Conservation (phyloP, 2,329 filamentous ascomycete genomes). For the Sporothrix brasiliensis region DNA sequence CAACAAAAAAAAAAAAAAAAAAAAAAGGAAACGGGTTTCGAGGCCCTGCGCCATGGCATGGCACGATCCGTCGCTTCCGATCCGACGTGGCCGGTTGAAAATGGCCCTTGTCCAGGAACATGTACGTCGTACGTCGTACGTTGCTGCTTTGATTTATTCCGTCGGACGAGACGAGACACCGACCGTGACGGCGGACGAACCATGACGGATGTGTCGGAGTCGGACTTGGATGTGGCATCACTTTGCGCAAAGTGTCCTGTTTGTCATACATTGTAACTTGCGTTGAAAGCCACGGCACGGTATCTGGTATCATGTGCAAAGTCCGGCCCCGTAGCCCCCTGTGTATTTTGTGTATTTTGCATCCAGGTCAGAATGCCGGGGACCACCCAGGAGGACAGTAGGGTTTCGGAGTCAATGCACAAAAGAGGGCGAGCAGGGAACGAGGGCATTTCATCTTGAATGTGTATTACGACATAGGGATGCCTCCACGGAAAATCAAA, state of each 20-base stretch:
- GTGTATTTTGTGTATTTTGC: background rate
- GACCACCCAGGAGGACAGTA: background rate
- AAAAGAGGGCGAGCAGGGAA: background rate
- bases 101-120: background rate
- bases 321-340: background rate
- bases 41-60: slow-evolving; percentile 7
- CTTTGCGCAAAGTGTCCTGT: background rate
- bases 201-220: slow-evolving; percentile 1
- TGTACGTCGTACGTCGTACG: background rate
- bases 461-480: background rate
- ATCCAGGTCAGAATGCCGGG: background rate
- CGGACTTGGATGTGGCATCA: background rate
- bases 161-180: background rate
- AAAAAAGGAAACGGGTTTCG: background rate
- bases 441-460: background rate
- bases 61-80: slow-evolving; percentile 16
- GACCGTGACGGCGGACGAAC: background rate
- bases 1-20: background rate
- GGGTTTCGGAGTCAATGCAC: background rate
- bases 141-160: background rate
- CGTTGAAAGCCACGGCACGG: too few relatives aligned
- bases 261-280: background rate
- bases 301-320: background rate
- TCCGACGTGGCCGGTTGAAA: slow-evolving; percentile 8
- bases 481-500: background rate